phyloP scores from a whole-genome alignment of 2,329 filamentous ascomycete species.

The Teratosphaeria viscida region DNA sequence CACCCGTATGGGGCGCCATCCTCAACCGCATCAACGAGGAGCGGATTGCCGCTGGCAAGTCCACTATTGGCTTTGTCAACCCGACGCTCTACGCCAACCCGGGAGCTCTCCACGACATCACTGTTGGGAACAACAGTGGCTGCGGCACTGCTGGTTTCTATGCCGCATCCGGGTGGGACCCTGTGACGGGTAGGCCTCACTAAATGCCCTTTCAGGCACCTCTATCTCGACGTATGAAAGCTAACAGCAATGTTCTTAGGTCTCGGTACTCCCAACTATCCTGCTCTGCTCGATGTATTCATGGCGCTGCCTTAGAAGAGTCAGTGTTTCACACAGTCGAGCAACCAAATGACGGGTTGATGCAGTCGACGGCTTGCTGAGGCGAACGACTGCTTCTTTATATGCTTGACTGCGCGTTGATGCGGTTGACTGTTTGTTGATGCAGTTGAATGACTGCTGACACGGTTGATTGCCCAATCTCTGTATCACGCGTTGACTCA shows the following conservation, averaged over 20 bases:
- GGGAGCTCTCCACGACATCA: conserved; percentile 25
- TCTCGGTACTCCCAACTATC: conserved; percentile 20
- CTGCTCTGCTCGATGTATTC: conserved; percentile 1
- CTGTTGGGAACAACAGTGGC: conserved; percentile 25
- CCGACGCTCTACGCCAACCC: conserved; percentile 34
- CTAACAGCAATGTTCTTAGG: too few species aligned
- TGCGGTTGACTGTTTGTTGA: not conserved
- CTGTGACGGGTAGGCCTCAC: conserved; percentile 12
- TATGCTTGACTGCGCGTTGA: too few species aligned
- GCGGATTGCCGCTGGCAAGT: conserved; percentile 23
- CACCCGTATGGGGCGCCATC: conserved; percentile 38
- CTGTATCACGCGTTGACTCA: too few species aligned
- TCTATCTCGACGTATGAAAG: too few species aligned
- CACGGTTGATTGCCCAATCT: not conserved
- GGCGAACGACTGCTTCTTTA: too few species aligned
- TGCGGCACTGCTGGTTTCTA: conserved; percentile 27
- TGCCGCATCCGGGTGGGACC: conserved; percentile 25
- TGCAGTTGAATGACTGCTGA: not conserved
- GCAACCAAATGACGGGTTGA: not conserved
- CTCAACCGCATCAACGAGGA: conserved; percentile 35
- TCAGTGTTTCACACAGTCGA: not conserved
- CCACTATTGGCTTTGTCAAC: conserved; percentile 31
- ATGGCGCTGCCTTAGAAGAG: not conserved
- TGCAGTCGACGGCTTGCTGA: not conserved
- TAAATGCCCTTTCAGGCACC: too few species aligned